Evolutionary conservation across 257 asterid genomes (phyloP).

Genomic region (Salvia hispanica): DNA sequence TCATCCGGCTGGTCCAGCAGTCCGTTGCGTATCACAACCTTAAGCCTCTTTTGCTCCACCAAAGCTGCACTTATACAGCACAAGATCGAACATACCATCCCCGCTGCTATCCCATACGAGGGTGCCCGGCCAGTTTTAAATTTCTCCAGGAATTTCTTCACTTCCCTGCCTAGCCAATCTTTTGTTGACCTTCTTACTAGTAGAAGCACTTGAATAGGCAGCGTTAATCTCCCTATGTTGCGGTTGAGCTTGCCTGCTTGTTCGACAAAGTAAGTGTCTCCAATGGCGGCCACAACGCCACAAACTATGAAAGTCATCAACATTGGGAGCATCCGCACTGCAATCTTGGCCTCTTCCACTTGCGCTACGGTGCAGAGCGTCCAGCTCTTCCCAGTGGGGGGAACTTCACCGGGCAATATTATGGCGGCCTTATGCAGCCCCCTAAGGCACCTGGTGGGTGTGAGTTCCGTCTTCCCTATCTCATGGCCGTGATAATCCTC

Average conservation of each 20-base stretch:
- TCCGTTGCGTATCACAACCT: constrained; percentile 31
- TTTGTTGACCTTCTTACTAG: neutral
- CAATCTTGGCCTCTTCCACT: constrained; percentile 37
- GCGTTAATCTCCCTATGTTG: constrained; percentile 31
- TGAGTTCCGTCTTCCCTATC: neutral
- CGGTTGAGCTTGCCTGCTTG: constrained; percentile 43
- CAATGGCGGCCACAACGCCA: constrained; percentile 40
- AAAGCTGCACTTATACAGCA: constrained; percentile 41
- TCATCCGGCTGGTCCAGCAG: constrained; percentile 34
- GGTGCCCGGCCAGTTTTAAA: constrained; percentile 25
- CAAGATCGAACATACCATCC: constrained; percentile 39
- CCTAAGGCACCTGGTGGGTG: constrained; percentile 28
- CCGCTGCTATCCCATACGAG: constrained; percentile 36
- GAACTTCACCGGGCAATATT: constrained; percentile 14
- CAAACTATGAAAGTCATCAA: constrained; percentile 45
- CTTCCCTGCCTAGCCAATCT: neutral
- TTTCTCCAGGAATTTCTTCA: neutral
- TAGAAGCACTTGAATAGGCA: constrained; percentile 40
- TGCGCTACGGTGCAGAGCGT: constrained; percentile 27
- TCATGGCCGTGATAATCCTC: neutral
- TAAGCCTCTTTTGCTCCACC: constrained; percentile 29
- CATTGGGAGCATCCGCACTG: constrained; percentile 43
- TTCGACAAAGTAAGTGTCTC: constrained; percentile 51
- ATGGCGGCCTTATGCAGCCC: constrained; percentile 65
- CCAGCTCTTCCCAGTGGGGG: neutral